Evolutionary conservation across 306 rosid genomes (phyloP).

Genomic region (Parietaria judaica): DNA sequence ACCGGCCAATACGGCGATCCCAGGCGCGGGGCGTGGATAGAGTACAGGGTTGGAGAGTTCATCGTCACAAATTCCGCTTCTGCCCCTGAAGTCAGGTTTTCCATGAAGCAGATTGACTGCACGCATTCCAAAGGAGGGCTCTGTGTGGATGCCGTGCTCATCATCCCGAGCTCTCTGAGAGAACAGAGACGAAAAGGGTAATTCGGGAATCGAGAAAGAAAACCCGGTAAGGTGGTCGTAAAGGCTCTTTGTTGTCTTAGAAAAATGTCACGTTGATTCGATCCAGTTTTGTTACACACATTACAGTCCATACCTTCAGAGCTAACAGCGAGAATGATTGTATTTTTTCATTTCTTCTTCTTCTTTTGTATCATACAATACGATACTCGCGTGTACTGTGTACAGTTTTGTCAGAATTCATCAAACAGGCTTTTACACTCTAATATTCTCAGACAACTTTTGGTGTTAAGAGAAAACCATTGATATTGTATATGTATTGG

Average conservation of each 20-base stretch:
- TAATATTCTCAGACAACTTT: too few relatives aligned
- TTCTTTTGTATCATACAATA: conserved; percentile 21
- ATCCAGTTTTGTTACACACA: conserved; percentile 21
- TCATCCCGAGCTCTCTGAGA: conserved; percentile 61
- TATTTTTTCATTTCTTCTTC: conserved; percentile 10
- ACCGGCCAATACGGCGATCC: conserved; percentile 40
- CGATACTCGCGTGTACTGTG: conserved; percentile 4
- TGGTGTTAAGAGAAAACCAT: too few relatives aligned
- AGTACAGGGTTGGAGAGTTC: conserved; percentile 96
- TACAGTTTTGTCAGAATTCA: conserved; percentile 4
- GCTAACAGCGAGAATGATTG: conserved; percentile 4
- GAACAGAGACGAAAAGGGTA: conserved; percentile 42
- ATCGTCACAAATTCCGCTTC: conserved; percentile 49
- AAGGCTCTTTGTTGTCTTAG: conserved; percentile 18
- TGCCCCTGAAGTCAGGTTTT: conserved; percentile 61
- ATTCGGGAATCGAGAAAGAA: conserved; percentile 10
- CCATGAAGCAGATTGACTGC: conserved; percentile 97
- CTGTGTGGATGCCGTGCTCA: conserved; percentile 87
- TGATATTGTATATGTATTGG: too few relatives aligned
- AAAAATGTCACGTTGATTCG: conserved; percentile 11
- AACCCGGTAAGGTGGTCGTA: conserved; percentile 20
- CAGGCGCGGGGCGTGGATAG: conserved; percentile 83
- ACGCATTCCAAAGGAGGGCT: conserved; percentile 94
- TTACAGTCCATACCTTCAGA: conserved; percentile 17
- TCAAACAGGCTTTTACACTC: too few relatives aligned